phyloP scores from a whole-genome alignment of 192 early-diverging fungal genomes.

The Coemansia umbellata region DNA sequence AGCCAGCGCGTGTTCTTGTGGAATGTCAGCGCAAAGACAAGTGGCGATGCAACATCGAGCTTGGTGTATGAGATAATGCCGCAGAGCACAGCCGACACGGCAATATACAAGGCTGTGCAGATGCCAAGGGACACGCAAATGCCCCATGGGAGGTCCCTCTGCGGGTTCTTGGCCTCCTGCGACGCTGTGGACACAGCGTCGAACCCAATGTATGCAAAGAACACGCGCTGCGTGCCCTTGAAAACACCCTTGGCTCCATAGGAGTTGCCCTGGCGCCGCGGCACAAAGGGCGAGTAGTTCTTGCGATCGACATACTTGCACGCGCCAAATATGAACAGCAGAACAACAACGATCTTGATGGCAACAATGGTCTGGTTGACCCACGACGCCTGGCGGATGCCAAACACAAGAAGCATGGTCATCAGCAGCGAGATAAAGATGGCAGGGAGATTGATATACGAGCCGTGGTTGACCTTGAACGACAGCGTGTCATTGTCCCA shows the following conservation, averaged over 20 bases:
- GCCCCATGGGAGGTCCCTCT: slow-evolving; percentile 80
- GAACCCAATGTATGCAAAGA: slow-evolving; percentile 84
- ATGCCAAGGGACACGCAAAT: slow-evolving; percentile 75
- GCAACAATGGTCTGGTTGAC: slow-evolving; percentile 69
- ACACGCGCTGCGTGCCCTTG: slow-evolving; percentile 69
- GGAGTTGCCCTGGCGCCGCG: slow-evolving; percentile 54
- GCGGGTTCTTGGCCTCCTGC: slow-evolving; percentile 76
- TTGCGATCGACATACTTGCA: slow-evolving; percentile 61
- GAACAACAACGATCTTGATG: slow-evolving; percentile 67
- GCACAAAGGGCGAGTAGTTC: slow-evolving; percentile 81
- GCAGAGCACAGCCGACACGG: slow-evolving; percentile 63
- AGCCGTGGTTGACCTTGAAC: slow-evolving; percentile 41
- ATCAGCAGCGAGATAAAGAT: slow-evolving; percentile 61
- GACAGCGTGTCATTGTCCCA: slow-evolving; percentile 55
- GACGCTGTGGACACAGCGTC: slow-evolving; percentile 84
- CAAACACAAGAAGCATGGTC: slow-evolving; percentile 64
- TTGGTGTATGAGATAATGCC: slow-evolving; percentile 65
- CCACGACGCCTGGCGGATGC: slow-evolving; percentile 69
- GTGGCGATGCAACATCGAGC: slow-evolving; percentile 55
- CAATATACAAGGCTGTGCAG: slow-evolving; percentile 77
- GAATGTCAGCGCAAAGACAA: slow-evolving; percentile 44
- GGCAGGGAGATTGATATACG: slow-evolving; percentile 73
- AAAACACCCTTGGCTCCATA: slow-evolving; percentile 72
- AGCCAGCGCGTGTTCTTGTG: slow-evolving; percentile 61
- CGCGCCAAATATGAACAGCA: slow-evolving; percentile 78